Conservation (phyloP, 2,329 filamentous ascomycete genomes). For the Alternaria burnsii region DNA sequence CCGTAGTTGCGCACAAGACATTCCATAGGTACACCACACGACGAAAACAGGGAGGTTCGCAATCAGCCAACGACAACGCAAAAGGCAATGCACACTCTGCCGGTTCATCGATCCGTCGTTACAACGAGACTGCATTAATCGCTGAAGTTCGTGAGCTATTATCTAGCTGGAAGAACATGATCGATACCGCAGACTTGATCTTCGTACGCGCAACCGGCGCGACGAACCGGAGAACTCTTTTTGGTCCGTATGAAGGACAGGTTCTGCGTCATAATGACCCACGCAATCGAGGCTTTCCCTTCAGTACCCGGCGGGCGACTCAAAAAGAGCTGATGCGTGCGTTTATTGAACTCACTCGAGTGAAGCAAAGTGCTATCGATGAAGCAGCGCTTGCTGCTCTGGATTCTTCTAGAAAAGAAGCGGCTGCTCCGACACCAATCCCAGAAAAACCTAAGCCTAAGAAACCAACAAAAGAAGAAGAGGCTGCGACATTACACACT, state of each 20-base stretch:
- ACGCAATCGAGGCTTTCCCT: slow-evolving; percentile 86
- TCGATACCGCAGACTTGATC: slow-evolving; percentile 83
- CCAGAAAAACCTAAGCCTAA: slow-evolving; percentile 59
- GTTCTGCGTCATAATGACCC: slow-evolving; percentile 81
- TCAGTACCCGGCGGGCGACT: slow-evolving; percentile 89
- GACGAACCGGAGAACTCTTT: slow-evolving; percentile 86
- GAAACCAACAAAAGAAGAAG: slow-evolving; percentile 82
- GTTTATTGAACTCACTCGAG: slow-evolving; percentile 90
- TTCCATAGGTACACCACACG: slow-evolving; percentile 97
- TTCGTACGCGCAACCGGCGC: slow-evolving; percentile 90
- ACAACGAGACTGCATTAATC: slow-evolving; percentile 90
- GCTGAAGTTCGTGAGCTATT: slow-evolving; percentile 87
- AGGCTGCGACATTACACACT: slow-evolving; percentile 82
- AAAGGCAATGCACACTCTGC: slow-evolving; percentile 95
- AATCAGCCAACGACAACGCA: slow-evolving; percentile 92
- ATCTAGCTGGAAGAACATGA: slow-evolving; percentile 82
- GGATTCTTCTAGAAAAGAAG: slow-evolving; percentile 55
- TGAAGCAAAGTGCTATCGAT: slow-evolving; percentile 83
- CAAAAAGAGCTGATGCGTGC: slow-evolving; percentile 94
- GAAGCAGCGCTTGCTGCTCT: slow-evolving; percentile 66
- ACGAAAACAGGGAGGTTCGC: slow-evolving; percentile 93
- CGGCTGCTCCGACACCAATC: slow-evolving; percentile 46
- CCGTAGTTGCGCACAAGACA: slow-evolving; percentile 92
- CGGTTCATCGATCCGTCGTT: slow-evolving; percentile 85
- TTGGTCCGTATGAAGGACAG: slow-evolving; percentile 90